Percentiles rank a stretch among this genome's conserved stretches.
Evolutionary conservation across 805 yeast species (phyloP).

Genomic region (Kazachstania taianensis): DNA sequence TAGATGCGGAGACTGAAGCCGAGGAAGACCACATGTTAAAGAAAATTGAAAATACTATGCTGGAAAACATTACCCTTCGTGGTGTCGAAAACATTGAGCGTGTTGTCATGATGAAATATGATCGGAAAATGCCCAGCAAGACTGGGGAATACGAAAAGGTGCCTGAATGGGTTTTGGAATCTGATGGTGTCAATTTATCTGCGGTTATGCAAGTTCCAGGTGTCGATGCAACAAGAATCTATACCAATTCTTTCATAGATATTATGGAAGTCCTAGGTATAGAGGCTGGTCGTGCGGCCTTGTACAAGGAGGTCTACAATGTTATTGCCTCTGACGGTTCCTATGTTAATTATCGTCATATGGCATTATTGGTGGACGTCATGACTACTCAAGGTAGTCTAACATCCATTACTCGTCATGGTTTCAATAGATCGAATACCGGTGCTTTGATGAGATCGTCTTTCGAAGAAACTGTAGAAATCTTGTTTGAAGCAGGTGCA

Average conservation of each 20-base stretch:
- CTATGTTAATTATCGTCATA: constrained; percentile 94
- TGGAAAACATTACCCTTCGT: constrained; percentile 86
- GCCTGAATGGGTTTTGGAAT: constrained; percentile 97
- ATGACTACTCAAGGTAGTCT: constrained; percentile 98
- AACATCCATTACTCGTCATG: constrained; percentile 99
- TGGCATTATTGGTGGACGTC: constrained; percentile 94
- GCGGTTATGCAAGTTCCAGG: constrained; percentile 94
- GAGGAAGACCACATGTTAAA: constrained; percentile 96
- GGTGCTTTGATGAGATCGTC: constrained; percentile 99
- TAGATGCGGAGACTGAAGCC: constrained; percentile 89
- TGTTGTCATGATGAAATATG: constrained; percentile 72
- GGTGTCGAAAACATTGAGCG: constrained; percentile 93
- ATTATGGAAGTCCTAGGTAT: constrained; percentile 91
- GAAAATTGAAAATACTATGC: constrained; percentile 91
- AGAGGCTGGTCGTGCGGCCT: constrained; percentile 93
- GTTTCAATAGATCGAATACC: constrained; percentile 96
- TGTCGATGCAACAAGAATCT: constrained; percentile 81
- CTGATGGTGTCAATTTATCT: constrained; percentile 94
- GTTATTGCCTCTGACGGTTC: constrained; percentile 99
- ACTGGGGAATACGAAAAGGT: constrained; percentile 82
- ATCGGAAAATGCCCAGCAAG: constrained; percentile 58
- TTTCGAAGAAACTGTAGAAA: constrained; percentile 98
- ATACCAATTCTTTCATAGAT: constrained; percentile 95
- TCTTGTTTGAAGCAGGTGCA: constrained; percentile 94
- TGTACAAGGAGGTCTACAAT: constrained; percentile 87